Conservation (phyloP, 768 basidiomycete species). For the Lactarius sanguifluus region DNA sequence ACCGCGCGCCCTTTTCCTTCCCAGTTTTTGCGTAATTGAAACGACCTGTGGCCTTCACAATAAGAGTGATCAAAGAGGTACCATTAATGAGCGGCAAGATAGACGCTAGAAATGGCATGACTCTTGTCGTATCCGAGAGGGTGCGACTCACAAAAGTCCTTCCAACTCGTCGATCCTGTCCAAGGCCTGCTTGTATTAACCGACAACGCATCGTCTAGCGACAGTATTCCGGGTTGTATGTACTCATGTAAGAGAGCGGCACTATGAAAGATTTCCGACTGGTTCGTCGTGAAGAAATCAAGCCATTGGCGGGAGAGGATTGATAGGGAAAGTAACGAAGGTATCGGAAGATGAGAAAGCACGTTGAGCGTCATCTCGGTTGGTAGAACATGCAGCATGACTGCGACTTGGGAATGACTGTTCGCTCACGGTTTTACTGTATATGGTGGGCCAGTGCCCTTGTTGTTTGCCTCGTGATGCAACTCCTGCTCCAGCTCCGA, state of each 20-base stretch:
- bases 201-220: conserved; percentile 36
- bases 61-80: conserved; percentile 9
- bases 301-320: conserved; percentile 24
- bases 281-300: conserved; percentile 48
- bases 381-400: conserved; percentile 42
- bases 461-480: no score
- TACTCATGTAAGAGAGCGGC: conserved; percentile 40
- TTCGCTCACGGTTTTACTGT: no score
- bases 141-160: background rate
- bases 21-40: conserved; percentile 54
- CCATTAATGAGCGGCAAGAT: background rate
- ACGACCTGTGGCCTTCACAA: conserved; percentile 45
- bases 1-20: conserved; percentile 47
- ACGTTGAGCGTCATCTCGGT: conserved; percentile 53
- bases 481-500: no score
- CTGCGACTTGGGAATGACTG: no score
- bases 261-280: conserved; percentile 54
- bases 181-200: conserved; percentile 33
- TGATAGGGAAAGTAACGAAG: conserved; percentile 39
- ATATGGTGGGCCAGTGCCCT: no score
- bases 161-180: background rate
- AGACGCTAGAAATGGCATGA: background rate
- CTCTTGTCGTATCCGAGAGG: conserved; percentile 31
- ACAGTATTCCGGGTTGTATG: conserved; percentile 36
- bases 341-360: conserved; percentile 49